A percentile compares a stretch with the other conserved stretches of the same genome.
Evolutionary conservation across 1,284 basidiomycete genomes (phyloP).

Genomic region (Cryptococcus floricola): DNA sequence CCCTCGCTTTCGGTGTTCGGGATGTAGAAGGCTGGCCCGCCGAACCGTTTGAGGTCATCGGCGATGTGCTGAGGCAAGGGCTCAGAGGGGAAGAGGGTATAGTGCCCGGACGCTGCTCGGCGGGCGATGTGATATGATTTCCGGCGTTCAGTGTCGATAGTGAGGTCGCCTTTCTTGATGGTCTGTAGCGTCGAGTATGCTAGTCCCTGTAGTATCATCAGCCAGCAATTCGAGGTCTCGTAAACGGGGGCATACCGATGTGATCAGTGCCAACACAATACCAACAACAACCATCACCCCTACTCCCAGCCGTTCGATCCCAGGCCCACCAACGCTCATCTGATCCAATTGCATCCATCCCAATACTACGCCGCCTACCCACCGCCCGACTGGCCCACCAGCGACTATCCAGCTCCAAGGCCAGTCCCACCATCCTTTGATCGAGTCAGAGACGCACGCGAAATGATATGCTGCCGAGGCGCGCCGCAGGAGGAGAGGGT

Average conservation of each 20-base stretch:
- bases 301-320: constrained; percentile 13
- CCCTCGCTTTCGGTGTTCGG: constrained; percentile 7
- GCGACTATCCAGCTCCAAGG: constrained; percentile 33
- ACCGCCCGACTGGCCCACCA: constrained; percentile 38
- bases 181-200: constrained; percentile 21
- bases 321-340: constrained; percentile 8
- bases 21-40: constrained; percentile 29
- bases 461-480: constrained; percentile 15
- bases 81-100: constrained; percentile 1
- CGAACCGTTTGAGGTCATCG: constrained; percentile 17
- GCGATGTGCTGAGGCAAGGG: constrained; percentile 12
- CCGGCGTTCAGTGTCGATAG: constrained; percentile 33
- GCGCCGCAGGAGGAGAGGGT: constrained; percentile 12
- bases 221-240: background rate
- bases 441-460: constrained; percentile 10
- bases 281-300: constrained; percentile 25
- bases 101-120: background rate
- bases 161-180: constrained; percentile 25
- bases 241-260: constrained; percentile 21
- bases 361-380: constrained; percentile 23
- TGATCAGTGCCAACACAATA: constrained; percentile 24
- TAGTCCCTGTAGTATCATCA: constrained; percentile 19
- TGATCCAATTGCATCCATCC: constrained; percentile 38
- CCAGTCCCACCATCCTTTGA: constrained; percentile 35
- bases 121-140: constrained; percentile 13